A percentile compares a stretch with the other conserved stretches of the same genome.
phyloP scores from a whole-genome alignment of 1,284 basidiomycete species.

The Porodaedalea pini region DNA sequence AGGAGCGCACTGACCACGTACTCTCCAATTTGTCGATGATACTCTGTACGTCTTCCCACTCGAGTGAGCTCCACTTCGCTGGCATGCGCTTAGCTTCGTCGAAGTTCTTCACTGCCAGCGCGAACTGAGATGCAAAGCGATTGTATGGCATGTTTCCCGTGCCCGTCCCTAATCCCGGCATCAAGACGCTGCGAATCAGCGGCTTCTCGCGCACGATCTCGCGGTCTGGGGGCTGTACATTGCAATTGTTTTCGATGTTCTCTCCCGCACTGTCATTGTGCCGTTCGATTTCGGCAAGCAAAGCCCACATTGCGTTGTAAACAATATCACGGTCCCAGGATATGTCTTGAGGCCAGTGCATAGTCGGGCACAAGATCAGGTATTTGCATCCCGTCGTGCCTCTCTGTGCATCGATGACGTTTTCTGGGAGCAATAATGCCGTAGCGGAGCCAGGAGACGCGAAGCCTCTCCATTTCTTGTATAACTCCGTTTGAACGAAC shows the following conservation, averaged over 20 bases:
- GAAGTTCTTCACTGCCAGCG: slow-evolving; percentile 26
- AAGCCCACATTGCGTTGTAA: slow-evolving; percentile 25
- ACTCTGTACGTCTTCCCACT: slow-evolving; percentile 3
- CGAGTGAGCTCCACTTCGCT: slow-evolving; percentile 4
- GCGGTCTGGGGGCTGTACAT: neutral
- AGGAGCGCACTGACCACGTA: neutral
- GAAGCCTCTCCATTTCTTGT: slow-evolving; percentile 24
- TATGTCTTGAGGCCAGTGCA: slow-evolving; percentile 24
- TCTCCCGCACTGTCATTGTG: slow-evolving; percentile 20
- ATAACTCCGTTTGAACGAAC: slow-evolving; percentile 25
- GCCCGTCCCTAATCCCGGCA: slow-evolving; percentile 29
- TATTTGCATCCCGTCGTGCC: slow-evolving; percentile 6
- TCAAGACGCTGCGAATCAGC: slow-evolving; percentile 24
- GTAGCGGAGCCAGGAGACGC: slow-evolving; percentile 27
- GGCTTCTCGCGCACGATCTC: neutral
- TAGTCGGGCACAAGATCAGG: slow-evolving; percentile 22
- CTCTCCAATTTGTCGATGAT: neutral
- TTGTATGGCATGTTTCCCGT: slow-evolving; percentile 20
- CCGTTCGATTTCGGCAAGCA: slow-evolving; percentile 23
- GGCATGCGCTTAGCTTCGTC: slow-evolving; percentile 2
- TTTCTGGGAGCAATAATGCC: slow-evolving; percentile 22
- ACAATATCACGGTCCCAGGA: slow-evolving; percentile 27
- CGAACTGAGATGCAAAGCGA: slow-evolving; percentile 26
- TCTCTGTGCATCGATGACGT: slow-evolving; percentile 14
- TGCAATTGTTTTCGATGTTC: neutral